Evolutionary conservation across 148 eudicot species (phyloP).

Genomic region (Cornus suecica): DNA sequence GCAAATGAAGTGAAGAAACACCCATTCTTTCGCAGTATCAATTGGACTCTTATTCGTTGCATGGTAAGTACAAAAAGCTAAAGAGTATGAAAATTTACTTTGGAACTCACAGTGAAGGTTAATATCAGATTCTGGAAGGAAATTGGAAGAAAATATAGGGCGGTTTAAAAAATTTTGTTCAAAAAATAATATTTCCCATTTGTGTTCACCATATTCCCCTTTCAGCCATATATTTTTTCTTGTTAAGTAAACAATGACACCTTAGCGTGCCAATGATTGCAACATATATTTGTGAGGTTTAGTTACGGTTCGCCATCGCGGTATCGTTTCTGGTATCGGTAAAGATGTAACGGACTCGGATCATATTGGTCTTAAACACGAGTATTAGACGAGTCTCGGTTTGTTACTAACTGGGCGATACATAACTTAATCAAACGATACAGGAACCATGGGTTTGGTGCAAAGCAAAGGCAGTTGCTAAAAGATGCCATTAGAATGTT

Average conservation of each 20-base stretch:
- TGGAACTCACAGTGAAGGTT: neutral
- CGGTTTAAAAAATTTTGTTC: no score
- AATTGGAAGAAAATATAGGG: neutral
- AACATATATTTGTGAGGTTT: neutral
- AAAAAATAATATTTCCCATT: no score
- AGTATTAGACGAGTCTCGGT: no score
- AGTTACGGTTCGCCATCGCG: no score
- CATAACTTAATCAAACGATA: no score
- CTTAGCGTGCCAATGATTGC: neutral
- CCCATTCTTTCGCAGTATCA: constrained; percentile 84
- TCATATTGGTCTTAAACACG: no score
- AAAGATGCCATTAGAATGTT: neutral
- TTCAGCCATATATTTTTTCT: no score
- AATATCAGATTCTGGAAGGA: neutral
- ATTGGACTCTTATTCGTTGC: constrained; percentile 96
- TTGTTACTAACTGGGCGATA: no score
- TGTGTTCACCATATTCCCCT: no score
- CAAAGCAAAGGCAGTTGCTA: neutral
- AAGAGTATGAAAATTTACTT: neutral
- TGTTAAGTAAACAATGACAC: neutral
- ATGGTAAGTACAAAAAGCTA: constrained; percentile 38
- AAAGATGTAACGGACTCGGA: no score
- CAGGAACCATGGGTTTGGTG: neutral
- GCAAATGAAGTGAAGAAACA: constrained; percentile 88
- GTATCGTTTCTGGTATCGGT: no score